Conservation (phyloP, 2,329 filamentous ascomycete genomes). For the Ceratocystis cubensis region DNA sequence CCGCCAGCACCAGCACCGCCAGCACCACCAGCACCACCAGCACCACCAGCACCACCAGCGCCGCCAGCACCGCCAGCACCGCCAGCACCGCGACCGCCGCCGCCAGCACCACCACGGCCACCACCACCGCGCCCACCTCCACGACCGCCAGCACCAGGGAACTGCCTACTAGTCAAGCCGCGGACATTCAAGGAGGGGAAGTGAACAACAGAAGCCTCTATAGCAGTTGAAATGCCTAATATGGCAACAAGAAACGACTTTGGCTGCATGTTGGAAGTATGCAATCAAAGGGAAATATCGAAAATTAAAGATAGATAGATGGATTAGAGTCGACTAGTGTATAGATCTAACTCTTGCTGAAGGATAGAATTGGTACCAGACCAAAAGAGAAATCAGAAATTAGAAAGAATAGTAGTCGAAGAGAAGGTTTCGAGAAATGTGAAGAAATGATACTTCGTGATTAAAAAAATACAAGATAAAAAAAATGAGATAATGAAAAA, state of each 20-base stretch:
- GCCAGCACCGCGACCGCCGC: slow-evolving; percentile 9
- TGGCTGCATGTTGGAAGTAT: slow-evolving; percentile 38
- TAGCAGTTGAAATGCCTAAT: slow-evolving; percentile 34
- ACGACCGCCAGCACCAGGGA: slow-evolving; percentile 24
- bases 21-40: slow-evolving; percentile 6
- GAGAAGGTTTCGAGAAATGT: background rate
- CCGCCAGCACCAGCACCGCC: background rate
- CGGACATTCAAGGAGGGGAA: slow-evolving; percentile 30
- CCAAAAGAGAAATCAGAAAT: slow-evolving; percentile 29
- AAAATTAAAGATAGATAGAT: slow-evolving; percentile 8
- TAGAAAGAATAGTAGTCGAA: slow-evolving; percentile 23
- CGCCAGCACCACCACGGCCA: slow-evolving; percentile 21
- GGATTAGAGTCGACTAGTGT: slow-evolving; percentile 22
- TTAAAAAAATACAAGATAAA: background rate
- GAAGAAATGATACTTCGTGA: background rate
- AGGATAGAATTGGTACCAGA: slow-evolving; percentile 37
- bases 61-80: slow-evolving; percentile 23
- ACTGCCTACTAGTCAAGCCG: slow-evolving; percentile 34
- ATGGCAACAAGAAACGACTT: slow-evolving; percentile 39
- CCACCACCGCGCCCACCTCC: slow-evolving; percentile 6
- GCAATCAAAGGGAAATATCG: background rate
- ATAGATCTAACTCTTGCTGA: slow-evolving; percentile 4
- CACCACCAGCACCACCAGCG: slow-evolving; percentile 18
- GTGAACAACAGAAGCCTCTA: slow-evolving; percentile 35
- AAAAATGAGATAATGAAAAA: slow-evolving; percentile 15